Evolutionary conservation across 2,329 filamentous ascomycete genomes (phyloP).

Genomic region (Colletotrichum limetticola): DNA sequence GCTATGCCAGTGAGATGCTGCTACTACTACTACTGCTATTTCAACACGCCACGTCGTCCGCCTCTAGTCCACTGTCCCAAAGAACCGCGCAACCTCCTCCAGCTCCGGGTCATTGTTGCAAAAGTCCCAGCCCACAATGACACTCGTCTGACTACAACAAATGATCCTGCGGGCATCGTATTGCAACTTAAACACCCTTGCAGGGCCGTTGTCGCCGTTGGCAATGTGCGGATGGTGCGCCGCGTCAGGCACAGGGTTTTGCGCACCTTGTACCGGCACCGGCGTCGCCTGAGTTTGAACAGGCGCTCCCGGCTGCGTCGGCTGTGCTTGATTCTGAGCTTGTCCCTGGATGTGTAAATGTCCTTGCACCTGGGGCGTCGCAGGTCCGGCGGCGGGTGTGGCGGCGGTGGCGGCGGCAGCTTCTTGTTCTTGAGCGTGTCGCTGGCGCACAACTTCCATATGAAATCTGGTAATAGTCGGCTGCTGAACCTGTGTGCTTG

Average conservation of each 20-base stretch:
- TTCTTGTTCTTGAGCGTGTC: not conserved
- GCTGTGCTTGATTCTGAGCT: constrained; percentile 12
- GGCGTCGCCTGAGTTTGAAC: constrained; percentile 33
- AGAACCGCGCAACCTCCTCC: constrained; percentile 81
- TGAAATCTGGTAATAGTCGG: not conserved
- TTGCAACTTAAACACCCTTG: constrained; percentile 92
- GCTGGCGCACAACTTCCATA: not conserved
- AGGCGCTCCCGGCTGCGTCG: constrained; percentile 26
- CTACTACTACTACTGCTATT: constrained; percentile 1
- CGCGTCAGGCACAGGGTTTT: constrained; percentile 36
- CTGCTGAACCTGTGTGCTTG: not conserved
- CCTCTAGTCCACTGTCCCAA: constrained; percentile 69
- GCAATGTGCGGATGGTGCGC: constrained; percentile 57
- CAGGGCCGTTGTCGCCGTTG: constrained; percentile 58
- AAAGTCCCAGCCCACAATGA: constrained; percentile 98
- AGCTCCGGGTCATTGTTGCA: constrained; percentile 86
- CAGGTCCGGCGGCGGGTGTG: not conserved
- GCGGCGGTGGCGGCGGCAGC: not conserved
- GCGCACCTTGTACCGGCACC: constrained; percentile 27
- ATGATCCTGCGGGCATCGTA: constrained; percentile 95
- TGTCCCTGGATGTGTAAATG: constrained; percentile 30
- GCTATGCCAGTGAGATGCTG: constrained; percentile 29
- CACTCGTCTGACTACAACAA: constrained; percentile 90
- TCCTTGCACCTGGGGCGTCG: constrained; percentile 19
- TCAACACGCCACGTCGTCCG: not conserved